Evolutionary conservation across 768 basidiomycete species (phyloP).

Genomic region (Kondoa subrosea): DNA sequence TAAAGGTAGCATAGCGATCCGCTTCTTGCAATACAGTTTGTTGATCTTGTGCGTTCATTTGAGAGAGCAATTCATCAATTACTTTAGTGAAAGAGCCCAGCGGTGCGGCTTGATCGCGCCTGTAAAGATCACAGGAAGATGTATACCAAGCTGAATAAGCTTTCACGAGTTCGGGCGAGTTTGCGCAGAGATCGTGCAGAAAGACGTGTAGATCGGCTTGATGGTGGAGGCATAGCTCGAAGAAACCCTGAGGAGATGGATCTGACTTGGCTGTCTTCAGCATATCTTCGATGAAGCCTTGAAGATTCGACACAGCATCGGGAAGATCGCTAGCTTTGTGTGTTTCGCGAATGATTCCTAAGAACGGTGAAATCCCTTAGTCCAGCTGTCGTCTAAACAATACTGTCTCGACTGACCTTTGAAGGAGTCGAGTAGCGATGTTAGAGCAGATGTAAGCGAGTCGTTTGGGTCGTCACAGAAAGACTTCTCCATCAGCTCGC

Average conservation of each 20-base stretch:
- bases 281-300: background rate
- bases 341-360: background rate
- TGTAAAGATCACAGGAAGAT: background rate
- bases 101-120: background rate
- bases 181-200: background rate
- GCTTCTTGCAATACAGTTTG: background rate
- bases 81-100: background rate
- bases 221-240: background rate
- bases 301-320: background rate
- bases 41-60: background rate
- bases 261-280: background rate
- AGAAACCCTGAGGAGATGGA: background rate
- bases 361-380: too few relatives aligned
- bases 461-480: background rate
- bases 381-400: too few relatives aligned
- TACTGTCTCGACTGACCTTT: too few relatives aligned
- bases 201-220: background rate
- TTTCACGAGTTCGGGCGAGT: background rate
- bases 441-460: background rate
- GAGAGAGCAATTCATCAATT: background rate
- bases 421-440: background rate
- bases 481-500: background rate
- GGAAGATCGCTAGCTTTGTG: background rate
- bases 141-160: background rate
- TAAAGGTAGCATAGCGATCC: background rate